Evolutionary conservation across 768 basidiomycete genomes (phyloP).

Genomic region (Phanerochaete sordida): DNA sequence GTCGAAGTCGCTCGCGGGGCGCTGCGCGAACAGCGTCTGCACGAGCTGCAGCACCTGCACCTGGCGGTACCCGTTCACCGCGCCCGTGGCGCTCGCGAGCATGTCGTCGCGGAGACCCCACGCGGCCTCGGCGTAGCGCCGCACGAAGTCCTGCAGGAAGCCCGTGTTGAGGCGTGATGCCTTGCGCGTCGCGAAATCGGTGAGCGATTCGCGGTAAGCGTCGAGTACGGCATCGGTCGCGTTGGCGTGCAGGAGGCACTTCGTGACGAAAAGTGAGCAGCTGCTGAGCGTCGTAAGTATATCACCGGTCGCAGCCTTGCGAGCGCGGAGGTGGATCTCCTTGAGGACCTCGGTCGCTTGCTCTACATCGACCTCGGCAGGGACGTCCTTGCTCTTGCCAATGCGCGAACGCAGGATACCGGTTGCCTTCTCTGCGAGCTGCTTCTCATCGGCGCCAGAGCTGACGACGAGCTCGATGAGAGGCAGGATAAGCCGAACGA

Average conservation of each 20-base stretch:
- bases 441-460: conserved; percentile 72
- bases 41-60: conserved; percentile 73
- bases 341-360: conserved; percentile 45
- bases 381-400: conserved; percentile 65
- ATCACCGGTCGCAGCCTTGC: conserved; percentile 59
- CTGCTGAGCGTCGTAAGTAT: conserved; percentile 61
- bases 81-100: conserved; percentile 49
- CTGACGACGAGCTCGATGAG: conserved; percentile 71
- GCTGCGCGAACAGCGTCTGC: conserved; percentile 55
- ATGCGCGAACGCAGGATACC: conserved; percentile 75
- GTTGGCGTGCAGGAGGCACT: conserved; percentile 39
- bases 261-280: conserved; percentile 68
- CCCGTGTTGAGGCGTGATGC: conserved; percentile 64
- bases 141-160: conserved; percentile 80
- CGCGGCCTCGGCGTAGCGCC: conserved; percentile 57
- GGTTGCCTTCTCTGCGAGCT: conserved; percentile 84
- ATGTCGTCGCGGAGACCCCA: conserved; percentile 65
- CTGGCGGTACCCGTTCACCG: conserved; percentile 75
- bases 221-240: conserved; percentile 41
- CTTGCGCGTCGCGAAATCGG: conserved; percentile 80
- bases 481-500: conserved; percentile 67
- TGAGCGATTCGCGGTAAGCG: conserved; percentile 63
- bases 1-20: conserved; percentile 39
- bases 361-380: conserved; percentile 38
- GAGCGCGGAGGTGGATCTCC: conserved; percentile 70